A percentile compares a stretch with the other conserved stretches of the same genome.
Evolutionary conservation across 2,329 filamentous ascomycete genomes (phyloP).

Genomic region (Phyllosticta citriasiana): DNA sequence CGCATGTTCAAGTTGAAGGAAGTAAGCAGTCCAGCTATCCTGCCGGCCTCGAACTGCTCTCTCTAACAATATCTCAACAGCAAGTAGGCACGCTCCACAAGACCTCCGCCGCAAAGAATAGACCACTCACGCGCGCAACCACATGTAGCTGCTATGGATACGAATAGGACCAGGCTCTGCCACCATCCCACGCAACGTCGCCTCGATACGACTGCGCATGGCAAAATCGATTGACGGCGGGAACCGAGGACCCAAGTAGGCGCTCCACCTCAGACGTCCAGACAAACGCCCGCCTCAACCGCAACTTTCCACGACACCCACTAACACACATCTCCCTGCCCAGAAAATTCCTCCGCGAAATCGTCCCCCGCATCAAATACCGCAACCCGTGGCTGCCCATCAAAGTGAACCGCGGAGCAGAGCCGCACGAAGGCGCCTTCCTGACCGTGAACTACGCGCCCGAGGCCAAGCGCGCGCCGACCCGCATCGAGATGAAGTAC

Average conservation of each 20-base stretch:
- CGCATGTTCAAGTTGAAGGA: conserved; percentile 65
- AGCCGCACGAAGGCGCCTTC: conserved; percentile 43
- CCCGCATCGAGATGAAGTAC: conserved; percentile 47
- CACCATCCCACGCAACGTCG: conserved; percentile 65
- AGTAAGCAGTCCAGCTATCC: conserved; percentile 32
- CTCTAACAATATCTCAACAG: background rate
- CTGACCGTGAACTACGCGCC: conserved; percentile 52
- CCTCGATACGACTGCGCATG: conserved; percentile 67
- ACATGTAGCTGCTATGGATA: conserved; percentile 59
- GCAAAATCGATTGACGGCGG: conserved; percentile 51
- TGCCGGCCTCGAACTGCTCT: background rate
- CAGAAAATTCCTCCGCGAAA: conserved; percentile 82
- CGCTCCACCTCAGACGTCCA: background rate
- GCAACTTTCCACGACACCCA: conserved; percentile 12
- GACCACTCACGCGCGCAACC: background rate
- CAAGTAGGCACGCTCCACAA: conserved; percentile 4
- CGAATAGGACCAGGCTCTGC: conserved; percentile 76
- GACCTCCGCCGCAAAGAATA: background rate
- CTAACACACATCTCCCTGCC: conserved; percentile 29
- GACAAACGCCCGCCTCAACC: background rate
- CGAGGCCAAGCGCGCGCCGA: conserved; percentile 27
- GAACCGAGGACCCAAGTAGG: conserved; percentile 61
- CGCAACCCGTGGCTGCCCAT: conserved; percentile 83
- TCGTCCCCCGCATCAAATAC: conserved; percentile 81
- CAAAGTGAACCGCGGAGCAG: conserved; percentile 59